A percentile compares a stretch with the other conserved stretches of the same genome.
phyloP scores from a whole-genome alignment of 306 rosid species.

The Vigna trinervia region DNA sequence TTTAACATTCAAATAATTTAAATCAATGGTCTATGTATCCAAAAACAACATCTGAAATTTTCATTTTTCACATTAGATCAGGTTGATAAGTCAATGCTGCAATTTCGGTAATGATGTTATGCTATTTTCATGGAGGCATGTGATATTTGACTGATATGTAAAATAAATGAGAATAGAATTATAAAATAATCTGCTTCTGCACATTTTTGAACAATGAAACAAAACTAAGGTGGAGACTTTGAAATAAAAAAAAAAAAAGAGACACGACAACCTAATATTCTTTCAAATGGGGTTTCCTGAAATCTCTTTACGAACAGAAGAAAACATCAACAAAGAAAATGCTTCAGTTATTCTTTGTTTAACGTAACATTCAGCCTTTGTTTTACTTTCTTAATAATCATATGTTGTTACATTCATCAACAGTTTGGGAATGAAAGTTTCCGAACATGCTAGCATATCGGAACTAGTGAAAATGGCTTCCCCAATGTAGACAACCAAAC shows the following conservation, averaged over 20 bases:
- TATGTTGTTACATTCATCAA: conserved; percentile 19
- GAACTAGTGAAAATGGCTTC: background rate
- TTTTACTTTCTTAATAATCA: background rate
- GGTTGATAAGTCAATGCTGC: conserved; percentile 24
- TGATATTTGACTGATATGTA: conserved; percentile 20
- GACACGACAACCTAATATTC: background rate
- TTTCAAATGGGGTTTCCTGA: background rate
- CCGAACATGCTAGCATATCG: background rate
- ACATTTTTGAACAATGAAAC: background rate
- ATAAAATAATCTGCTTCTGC: background rate
- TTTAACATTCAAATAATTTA: conserved; percentile 17
- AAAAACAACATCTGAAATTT: conserved; percentile 1
- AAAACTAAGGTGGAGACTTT: conserved; percentile 5
- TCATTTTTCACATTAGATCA: conserved; percentile 11
- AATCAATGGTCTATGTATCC: background rate
- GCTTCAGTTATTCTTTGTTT: background rate
- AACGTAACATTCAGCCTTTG: background rate
- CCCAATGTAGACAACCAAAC: background rate
- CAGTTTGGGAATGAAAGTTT: conserved; percentile 13
- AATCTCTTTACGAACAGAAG: background rate
- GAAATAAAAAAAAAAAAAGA: no score
- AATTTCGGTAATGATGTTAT: conserved; percentile 19
- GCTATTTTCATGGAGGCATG: conserved; percentile 48
- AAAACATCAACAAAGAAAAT: background rate
- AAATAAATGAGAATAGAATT: conserved; percentile 5